Conservation (phyloP, 306 rosid species). For the Astragalus glycyphyllos region DNA sequence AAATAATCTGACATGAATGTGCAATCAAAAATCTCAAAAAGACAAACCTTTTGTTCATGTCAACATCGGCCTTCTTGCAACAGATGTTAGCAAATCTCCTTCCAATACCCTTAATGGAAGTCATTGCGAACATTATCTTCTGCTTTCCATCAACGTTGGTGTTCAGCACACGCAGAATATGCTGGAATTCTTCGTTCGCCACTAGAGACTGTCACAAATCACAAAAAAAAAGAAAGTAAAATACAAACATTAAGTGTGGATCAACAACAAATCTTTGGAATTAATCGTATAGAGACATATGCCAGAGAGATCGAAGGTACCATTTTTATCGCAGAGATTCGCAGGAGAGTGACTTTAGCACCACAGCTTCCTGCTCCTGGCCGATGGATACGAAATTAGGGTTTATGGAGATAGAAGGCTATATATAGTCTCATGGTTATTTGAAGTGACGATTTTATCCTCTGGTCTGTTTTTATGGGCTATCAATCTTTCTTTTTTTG, state of each 20-base stretch:
- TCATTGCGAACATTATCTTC: constrained; percentile 60
- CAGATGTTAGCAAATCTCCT: constrained; percentile 55
- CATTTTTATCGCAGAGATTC: too few species aligned
- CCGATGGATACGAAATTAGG: too few species aligned
- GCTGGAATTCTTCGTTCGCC: constrained; percentile 65
- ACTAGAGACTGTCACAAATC: constrained; percentile 48
- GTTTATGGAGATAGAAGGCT: too few species aligned
- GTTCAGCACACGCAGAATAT: constrained; percentile 64
- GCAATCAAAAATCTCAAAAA: background rate
- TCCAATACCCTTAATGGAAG: constrained; percentile 65
- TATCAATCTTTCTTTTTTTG: too few species aligned
- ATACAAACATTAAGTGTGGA: background rate
- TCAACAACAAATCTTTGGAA: background rate
- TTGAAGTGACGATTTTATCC: too few species aligned
- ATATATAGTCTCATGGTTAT: too few species aligned
- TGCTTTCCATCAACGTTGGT: constrained; percentile 65
- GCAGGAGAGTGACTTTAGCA: too few species aligned
- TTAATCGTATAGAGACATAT: background rate
- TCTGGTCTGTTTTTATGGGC: too few species aligned
- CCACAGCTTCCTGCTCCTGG: too few species aligned
- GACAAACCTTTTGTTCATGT: constrained; percentile 59
- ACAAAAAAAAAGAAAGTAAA: background rate
- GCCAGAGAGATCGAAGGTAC: too few species aligned
- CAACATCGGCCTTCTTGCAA: constrained; percentile 63
- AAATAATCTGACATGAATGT: background rate